Conservation (phyloP, 768 basidiomycete species). For the Amyloporia xantha region DNA sequence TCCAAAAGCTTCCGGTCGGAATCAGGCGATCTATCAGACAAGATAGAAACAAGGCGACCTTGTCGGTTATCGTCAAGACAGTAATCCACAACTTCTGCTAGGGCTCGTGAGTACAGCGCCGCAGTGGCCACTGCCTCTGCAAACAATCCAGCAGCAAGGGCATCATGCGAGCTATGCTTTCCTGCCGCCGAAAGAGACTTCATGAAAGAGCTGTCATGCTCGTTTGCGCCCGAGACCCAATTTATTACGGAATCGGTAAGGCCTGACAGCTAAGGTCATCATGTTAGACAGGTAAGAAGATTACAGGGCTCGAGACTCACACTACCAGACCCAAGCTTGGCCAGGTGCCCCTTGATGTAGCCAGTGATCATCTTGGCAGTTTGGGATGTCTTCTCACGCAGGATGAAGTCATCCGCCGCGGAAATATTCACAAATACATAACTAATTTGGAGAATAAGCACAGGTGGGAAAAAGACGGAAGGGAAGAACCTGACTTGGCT, state of each 20-base stretch:
- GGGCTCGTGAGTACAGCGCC: slow-evolving; percentile 27
- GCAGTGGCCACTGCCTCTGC: slow-evolving; percentile 42
- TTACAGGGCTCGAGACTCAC: background rate
- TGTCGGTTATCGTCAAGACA: slow-evolving; percentile 35
- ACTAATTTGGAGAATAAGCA: background rate
- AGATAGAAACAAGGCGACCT: background rate
- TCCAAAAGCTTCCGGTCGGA: background rate
- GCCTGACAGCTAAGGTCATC: background rate
- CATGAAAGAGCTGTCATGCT: slow-evolving; percentile 35
- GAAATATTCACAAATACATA: slow-evolving; percentile 26
- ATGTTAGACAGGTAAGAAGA: background rate
- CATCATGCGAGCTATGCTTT: slow-evolving; percentile 32
- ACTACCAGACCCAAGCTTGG: background rate
- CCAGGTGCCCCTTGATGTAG: slow-evolving; percentile 28
- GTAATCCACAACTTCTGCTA: slow-evolving; percentile 46
- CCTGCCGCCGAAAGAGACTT: slow-evolving; percentile 21
- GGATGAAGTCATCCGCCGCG: slow-evolving; percentile 29
- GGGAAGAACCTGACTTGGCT: slow-evolving; percentile 10
- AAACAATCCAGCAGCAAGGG: slow-evolving; percentile 38
- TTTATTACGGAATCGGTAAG: slow-evolving; percentile 2
- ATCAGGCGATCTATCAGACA: background rate
- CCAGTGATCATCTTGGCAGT: slow-evolving; percentile 26
- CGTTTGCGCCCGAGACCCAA: slow-evolving; percentile 12
- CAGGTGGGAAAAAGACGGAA: background rate
- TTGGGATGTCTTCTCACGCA: slow-evolving; percentile 24